These are phyloP conservation scores for Daldinia eschscholtzii DNA, from an alignment of 2,329 filamentous ascomycete species.

Conservation along the genomic window DNA sequence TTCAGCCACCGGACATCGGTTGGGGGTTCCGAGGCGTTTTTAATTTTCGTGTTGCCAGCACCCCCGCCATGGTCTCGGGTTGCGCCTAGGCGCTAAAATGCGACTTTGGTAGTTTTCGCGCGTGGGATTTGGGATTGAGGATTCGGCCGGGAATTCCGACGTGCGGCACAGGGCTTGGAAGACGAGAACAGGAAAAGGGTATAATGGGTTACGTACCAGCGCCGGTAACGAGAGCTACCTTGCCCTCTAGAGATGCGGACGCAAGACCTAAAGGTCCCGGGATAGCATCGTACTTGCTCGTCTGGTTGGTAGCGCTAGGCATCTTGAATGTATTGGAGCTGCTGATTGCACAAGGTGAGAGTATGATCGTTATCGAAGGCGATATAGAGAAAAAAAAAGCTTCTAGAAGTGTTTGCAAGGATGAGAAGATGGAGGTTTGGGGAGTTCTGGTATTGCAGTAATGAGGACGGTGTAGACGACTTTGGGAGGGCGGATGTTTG, in stretches of 20 bases:
- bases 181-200: neutral
- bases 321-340: constrained; percentile 47
- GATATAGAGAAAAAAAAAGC: neutral
- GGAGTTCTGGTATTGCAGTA: neutral
- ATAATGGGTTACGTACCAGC: constrained; percentile 52
- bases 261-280: constrained; percentile 56
- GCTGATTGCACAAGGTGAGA: neutral
- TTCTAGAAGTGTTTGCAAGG: neutral
- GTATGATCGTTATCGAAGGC: constrained; percentile 2
- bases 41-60: neutral
- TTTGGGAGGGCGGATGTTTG: constrained; percentile 13
- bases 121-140: neutral
- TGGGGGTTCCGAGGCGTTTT: constrained; percentile 41
- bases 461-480: neutral
- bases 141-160: neutral
- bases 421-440: neutral
- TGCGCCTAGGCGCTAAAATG: constrained; percentile 23
- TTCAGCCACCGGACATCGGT: constrained; percentile 43
- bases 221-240: constrained; percentile 56
- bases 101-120: neutral
- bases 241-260: constrained; percentile 56
- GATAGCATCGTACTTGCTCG: constrained; percentile 54
- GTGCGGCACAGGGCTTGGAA: neutral
- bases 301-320: constrained; percentile 50
- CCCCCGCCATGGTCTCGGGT: constrained; percentile 12